These are phyloP conservation scores for Paxillus ammoniavirescens DNA, from an alignment of 768 basidiomycete genomes.

Conservation along the genomic window DNA sequence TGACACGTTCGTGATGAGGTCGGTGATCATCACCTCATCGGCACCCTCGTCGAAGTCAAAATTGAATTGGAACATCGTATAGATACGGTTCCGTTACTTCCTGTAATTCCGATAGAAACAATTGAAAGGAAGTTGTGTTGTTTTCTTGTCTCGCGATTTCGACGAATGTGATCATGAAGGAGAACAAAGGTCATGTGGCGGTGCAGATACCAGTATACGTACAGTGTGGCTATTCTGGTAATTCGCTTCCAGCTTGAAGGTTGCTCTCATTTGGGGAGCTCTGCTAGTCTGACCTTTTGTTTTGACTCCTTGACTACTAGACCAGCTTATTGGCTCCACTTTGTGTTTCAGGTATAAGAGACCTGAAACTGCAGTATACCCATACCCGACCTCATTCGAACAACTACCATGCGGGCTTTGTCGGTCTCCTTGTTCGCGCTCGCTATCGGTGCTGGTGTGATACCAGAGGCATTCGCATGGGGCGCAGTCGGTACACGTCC, in stretches of 20 bases:
- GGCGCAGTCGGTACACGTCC: conserved; percentile 36
- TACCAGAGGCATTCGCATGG: conserved; percentile 36
- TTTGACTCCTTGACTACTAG: not conserved
- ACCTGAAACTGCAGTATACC: not conserved
- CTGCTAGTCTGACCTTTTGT: not conserved
- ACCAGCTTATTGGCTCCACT: not conserved
- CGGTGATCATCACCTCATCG: conserved; percentile 20
- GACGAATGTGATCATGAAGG: not conserved
- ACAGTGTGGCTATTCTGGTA: not conserved
- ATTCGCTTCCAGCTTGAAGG: not conserved
- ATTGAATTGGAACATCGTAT: conserved; percentile 42
- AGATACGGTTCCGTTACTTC: too few species aligned
- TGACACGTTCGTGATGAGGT: conserved; percentile 6
- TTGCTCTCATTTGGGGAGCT: not conserved
- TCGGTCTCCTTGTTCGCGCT: conserved; percentile 8
- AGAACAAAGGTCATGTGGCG: not conserved
- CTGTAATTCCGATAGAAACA: not conserved
- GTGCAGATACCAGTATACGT: not conserved
- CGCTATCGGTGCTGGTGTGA: conserved; percentile 14
- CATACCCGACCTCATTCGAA: not conserved
- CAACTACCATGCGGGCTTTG: conserved; percentile 22
- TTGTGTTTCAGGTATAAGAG: not conserved
- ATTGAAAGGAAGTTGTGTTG: not conserved
- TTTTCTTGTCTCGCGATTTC: not conserved
- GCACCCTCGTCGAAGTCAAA: conserved; percentile 58